These are phyloP conservation scores for Salvia miltiorrhiza DNA, from an alignment of 257 asterid species.

Conservation along the genomic window DNA sequence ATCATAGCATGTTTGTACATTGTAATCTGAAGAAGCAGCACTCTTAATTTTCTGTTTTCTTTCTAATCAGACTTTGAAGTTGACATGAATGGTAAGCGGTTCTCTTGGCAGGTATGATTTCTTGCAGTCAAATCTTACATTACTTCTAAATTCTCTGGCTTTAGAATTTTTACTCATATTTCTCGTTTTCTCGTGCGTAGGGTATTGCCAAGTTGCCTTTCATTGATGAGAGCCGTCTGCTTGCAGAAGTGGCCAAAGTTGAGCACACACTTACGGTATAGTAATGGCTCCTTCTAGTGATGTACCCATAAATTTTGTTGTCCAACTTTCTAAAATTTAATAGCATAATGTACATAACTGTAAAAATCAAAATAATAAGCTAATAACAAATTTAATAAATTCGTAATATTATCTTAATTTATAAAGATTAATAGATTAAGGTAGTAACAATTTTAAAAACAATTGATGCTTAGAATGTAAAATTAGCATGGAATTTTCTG, in stretches of 20 bases:
- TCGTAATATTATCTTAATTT: background rate
- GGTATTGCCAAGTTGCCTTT: constrained; percentile 96
- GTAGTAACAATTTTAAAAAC: no score
- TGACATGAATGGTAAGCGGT: constrained; percentile 96
- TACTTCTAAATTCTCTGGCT: background rate
- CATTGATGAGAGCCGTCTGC: constrained; percentile 88
- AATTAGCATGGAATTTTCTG: no score
- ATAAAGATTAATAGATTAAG: no score
- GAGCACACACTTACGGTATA: constrained; percentile 89
- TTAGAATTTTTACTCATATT: constrained; percentile 9
- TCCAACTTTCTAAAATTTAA: background rate
- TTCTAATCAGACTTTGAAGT: constrained; percentile 75
- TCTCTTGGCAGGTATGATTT: constrained; percentile 74
- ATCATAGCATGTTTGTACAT: constrained; percentile 1
- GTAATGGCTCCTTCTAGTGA: background rate
- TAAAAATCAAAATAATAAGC: background rate
- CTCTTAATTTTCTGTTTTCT: constrained; percentile 15
- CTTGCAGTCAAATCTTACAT: background rate
- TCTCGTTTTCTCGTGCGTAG: constrained; percentile 33
- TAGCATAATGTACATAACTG: background rate
- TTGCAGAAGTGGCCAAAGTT: constrained; percentile 78
- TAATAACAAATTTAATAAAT: background rate
- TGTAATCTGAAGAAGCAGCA: background rate
- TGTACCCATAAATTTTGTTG: background rate
- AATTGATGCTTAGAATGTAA: no score